Percentiles rank a stretch among this genome's conserved stretches.
phyloP scores from a whole-genome alignment of 441 rosid species.

The Gossypium trilobum region DNA sequence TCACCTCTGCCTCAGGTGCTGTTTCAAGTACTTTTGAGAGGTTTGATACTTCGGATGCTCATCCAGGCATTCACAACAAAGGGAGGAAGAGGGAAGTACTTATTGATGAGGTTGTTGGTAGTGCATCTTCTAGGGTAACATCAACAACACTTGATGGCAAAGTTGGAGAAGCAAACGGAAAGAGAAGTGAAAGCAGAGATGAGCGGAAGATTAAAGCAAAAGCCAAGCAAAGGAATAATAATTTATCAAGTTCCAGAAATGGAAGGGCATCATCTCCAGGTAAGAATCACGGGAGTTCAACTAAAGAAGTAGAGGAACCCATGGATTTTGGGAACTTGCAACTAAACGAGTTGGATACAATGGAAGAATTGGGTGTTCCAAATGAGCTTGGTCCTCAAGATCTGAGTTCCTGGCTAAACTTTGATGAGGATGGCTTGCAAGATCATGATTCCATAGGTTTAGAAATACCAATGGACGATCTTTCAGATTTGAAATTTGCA shows the following conservation, averaged over 20 bases:
- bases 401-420: constrained; percentile 46
- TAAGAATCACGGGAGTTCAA: constrained; percentile 12
- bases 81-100: constrained; percentile 57
- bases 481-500: constrained; percentile 34
- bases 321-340: constrained; percentile 40
- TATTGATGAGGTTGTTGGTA: constrained; percentile 62
- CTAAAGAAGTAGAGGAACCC: constrained; percentile 33
- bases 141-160: constrained; percentile 39
- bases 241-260: constrained; percentile 30
- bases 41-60: constrained; percentile 22
- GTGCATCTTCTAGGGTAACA: constrained; percentile 60
- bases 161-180: constrained; percentile 39
- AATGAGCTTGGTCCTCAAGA: constrained; percentile 42
- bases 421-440: constrained; percentile 57
- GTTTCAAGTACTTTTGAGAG: constrained; percentile 45
- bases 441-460: constrained; percentile 65
- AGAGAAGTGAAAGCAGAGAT: constrained; percentile 28
- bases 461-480: constrained; percentile 89
- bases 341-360: constrained; percentile 44
- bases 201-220: constrained; percentile 47
- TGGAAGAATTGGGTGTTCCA: constrained; percentile 29
- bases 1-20: constrained; percentile 44
- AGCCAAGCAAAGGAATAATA: constrained; percentile 49
- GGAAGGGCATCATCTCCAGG: constrained; percentile 24
- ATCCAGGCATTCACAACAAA: constrained; percentile 16